phyloP scores from a whole-genome alignment of 257 asterid species.

The Misopates orontium region DNA sequence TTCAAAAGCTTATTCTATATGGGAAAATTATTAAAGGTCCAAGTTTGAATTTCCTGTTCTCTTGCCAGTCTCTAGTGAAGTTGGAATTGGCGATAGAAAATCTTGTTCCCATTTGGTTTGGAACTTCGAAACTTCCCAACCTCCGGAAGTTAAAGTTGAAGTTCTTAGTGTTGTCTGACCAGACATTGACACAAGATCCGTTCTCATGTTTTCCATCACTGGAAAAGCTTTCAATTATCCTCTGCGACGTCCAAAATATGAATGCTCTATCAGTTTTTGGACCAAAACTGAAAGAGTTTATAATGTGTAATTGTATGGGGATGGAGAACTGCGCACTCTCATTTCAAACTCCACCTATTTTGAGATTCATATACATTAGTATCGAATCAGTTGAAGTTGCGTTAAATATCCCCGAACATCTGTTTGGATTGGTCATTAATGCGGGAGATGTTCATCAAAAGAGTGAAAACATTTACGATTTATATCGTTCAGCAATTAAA shows the following conservation, averaged over 20 bases:
- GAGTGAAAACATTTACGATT: background rate
- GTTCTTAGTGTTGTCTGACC: background rate
- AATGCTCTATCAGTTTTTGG: background rate
- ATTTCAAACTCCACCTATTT: conserved; percentile 11
- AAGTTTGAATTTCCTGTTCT: conserved; percentile 6
- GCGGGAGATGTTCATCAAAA: background rate
- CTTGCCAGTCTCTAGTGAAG: conserved; percentile 21
- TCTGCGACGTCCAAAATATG: background rate
- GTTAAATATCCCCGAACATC: background rate
- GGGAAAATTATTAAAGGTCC: background rate
- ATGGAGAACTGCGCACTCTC: conserved; percentile 7
- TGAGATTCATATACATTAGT: conserved; percentile 9
- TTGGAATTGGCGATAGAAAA: conserved; percentile 20
- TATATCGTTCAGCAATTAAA: conserved; percentile 9
- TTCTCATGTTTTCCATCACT: conserved; percentile 19
- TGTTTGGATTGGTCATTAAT: background rate
- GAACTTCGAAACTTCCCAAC: conserved; percentile 21
- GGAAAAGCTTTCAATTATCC: conserved; percentile 21
- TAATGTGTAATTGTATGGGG: conserved; percentile 1
- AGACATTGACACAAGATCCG: background rate
- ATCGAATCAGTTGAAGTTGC: background rate
- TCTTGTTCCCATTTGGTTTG: conserved; percentile 4
- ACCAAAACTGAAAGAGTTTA: conserved; percentile 2
- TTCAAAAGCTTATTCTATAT: conserved; percentile 22
- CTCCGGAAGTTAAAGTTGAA: conserved; percentile 19